Evolutionary conservation across 768 basidiomycete species (phyloP).

Genomic region (Lentinula guzmanii): DNA sequence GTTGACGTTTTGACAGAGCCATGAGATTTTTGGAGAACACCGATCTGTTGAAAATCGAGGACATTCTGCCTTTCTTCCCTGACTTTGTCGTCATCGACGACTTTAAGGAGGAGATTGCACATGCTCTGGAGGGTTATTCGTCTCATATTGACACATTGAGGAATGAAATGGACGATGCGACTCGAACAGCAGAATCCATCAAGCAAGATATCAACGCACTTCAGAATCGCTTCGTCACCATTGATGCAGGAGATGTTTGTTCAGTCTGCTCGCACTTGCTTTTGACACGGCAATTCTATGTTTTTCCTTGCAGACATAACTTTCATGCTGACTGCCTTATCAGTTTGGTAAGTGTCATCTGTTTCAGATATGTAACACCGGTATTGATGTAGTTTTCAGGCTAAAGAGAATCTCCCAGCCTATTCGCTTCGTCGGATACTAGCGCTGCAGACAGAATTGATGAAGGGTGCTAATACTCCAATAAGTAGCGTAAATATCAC

Average conservation of each 20-base stretch:
- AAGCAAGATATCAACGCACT: constrained; percentile 85
- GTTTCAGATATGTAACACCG: constrained; percentile 4
- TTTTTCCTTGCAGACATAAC: constrained; percentile 95
- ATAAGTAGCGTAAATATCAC: constrained; percentile 26
- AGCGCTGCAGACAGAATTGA: constrained; percentile 76
- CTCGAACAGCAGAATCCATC: constrained; percentile 86
- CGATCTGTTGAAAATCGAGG: constrained; percentile 93
- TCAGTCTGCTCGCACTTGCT: constrained; percentile 72
- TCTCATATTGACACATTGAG: constrained; percentile 86
- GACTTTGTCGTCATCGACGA: constrained; percentile 99
- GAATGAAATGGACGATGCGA: constrained; percentile 95
- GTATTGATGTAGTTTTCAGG: constrained; percentile 39
- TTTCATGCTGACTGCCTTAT: constrained; percentile 99
- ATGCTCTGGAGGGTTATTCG: constrained; percentile 91
- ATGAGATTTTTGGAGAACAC: constrained; percentile 97
- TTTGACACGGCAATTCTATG: constrained; percentile 90
- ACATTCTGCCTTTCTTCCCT: constrained; percentile 98
- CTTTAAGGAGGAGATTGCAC: constrained; percentile 98
- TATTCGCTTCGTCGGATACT: constrained; percentile 80
- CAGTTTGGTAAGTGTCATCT: constrained; percentile 63
- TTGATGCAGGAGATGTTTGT: constrained; percentile 84
- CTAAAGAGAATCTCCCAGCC: constrained; percentile 86
- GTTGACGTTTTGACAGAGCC: constrained; percentile 48
- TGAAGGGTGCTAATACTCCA: constrained; percentile 40
- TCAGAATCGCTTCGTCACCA: constrained; percentile 85